phyloP scores from a whole-genome alignment of 2,329 filamentous ascomycete species.

The Leptographium procerum region DNA sequence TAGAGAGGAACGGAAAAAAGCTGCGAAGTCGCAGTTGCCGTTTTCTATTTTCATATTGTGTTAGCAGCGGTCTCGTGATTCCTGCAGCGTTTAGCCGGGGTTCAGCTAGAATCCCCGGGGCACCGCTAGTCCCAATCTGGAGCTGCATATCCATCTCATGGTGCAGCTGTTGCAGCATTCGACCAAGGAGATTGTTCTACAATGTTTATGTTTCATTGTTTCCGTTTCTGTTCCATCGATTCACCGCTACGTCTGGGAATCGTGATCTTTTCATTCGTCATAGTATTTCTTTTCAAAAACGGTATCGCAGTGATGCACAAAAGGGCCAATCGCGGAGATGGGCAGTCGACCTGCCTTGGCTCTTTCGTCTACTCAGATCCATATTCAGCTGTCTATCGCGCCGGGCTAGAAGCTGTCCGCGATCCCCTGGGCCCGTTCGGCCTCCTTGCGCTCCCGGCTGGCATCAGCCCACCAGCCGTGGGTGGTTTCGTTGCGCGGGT shows the following conservation, averaged over 20 bases:
- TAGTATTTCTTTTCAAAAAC: background rate
- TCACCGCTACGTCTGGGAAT: background rate
- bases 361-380: background rate
- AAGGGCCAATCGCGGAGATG: background rate
- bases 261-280: background rate
- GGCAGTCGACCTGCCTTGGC: background rate
- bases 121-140: background rate
- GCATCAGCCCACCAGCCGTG: constrained; percentile 45
- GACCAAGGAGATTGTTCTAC: background rate
- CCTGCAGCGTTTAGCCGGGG: constrained; percentile 2
- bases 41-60: background rate
- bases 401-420: constrained; percentile 9
- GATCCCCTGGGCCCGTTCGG: constrained; percentile 11
- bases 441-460: constrained; percentile 25
- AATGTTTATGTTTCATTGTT: background rate
- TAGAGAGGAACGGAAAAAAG: background rate
- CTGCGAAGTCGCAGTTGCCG: background rate
- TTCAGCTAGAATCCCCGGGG: constrained; percentile 10
- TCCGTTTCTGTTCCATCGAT: too few species aligned
- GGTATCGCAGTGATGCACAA: background rate
- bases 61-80: background rate
- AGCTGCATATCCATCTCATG: background rate
- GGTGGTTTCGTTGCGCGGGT: constrained; percentile 30
- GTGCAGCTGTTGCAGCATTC: background rate
- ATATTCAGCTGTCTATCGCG: background rate